Base-by-base conservation (phyloP, 1,284 basidiomycete species). In the Pyrrhoderma noxium region DNA sequence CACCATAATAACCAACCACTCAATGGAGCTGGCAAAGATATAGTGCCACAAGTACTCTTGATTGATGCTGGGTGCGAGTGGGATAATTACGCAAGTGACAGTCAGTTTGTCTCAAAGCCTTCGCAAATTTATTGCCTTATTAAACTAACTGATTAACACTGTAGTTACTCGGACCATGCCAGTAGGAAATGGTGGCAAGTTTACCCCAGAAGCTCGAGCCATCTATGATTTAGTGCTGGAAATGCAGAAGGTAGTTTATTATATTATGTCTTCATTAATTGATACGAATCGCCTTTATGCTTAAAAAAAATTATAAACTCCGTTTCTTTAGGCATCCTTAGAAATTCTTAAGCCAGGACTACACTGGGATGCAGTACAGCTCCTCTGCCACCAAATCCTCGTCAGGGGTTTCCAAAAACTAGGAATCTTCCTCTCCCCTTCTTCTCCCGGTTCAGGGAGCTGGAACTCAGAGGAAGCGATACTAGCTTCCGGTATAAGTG, bases 61-160 rank as follows among this genome's bases (percentile, higher is more conserved):
- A 92, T 95, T 55, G 93, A 96, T 61, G 92, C 92, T 1, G 91
- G 92, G 0, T 92, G 90, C 61, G 93, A 96, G 67, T 93, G 82
- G 82, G 73, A 81, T 41, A 86, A 80, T 64, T 89, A 92, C 59
- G 85, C 85, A 0, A 77, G 84, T 0, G 89, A 92, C 62, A 89
- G 79, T 73, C 58, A 61, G 78, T 44, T 54, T 27, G 50, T 57
- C n/a, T 31, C 44, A 40, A 22, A 31, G 38, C n/a, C 38, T 16
- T 16, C 34, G 14, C 38, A 5, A n/a, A 18, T 40, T 16, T 40
- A 40, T 22, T 5, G 38, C 38, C 18, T 18, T 5, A 8, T 11
- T 25, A 11, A 31, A 31, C 11, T 31, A 11, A 7, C 5, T n/a
- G 21, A 40, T 7, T 22, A 22, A 16, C 8, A 7, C 7, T 18